Evolutionary conservation across 2,329 filamentous ascomycete species (phyloP), one percentile per base, ranked within the genome.

Genomic region (Phaeosphaeria sp.): DNA sequence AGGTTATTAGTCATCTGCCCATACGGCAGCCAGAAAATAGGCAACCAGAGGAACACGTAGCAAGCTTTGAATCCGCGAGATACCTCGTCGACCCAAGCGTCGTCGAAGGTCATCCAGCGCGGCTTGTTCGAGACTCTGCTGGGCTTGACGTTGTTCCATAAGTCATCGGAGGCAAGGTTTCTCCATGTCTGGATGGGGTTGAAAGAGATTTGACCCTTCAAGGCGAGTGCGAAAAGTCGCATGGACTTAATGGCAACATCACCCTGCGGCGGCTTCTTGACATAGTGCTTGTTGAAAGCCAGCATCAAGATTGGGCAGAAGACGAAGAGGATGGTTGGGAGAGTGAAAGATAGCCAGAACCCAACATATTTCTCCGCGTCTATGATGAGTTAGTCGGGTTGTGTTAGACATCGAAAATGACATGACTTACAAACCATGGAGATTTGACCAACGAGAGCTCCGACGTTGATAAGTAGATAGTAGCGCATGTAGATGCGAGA

Each of bases 321-420:
- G 15, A 84, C 77, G 78, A 90, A 89, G 63, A 91, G 77, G 30
- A 80, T 70, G 0, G 89, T 91, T 3, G 89, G 89, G 7, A 91
- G 81, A 11, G 88, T 77, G 77, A 83, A 92, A 0, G 89, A 83
- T 17, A 91, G 81, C 87, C 87, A 92, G 79, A 91, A 92, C 89
- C 42, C 42, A 21, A 44, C n/a, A 44, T 44, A 21, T 8, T 21
- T 20, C 30, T 36, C 30, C 30, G 30, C 30, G 11, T 36, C 30
- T 36, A 7, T 13, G 6, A 13, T 7, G 30, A 13, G 30, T 36
- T 13, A 36, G 30, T 36, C 30, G 11, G 6, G 11, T 36, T 13
- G 11, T 13, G 3, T 36, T 36, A 7, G 11, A 13, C 15, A 13
- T 6, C 6, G 30, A 7, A 13, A 3, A 7, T 13, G 30, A 13